phyloP scores from a whole-genome alignment of 1,284 basidiomycete species.

The Papiliotrema flavescens region DNA sequence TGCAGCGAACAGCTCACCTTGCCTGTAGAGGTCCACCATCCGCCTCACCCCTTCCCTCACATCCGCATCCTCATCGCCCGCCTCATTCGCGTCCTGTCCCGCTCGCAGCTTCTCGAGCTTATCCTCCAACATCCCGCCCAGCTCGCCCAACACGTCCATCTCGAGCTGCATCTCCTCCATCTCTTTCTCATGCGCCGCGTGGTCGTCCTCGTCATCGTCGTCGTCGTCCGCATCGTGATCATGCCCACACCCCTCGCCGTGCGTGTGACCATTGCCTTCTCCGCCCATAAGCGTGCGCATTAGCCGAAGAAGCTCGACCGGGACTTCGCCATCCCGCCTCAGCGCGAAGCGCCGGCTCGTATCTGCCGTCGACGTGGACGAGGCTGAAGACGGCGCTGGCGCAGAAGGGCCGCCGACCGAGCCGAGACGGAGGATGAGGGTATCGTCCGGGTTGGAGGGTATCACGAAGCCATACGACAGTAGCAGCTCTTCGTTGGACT shows the following conservation, averaged over 20 bases:
- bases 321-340: conserved; percentile 57
- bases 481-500: conserved; percentile 77
- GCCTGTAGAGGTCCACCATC: conserved; percentile 33
- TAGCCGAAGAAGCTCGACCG: conserved; percentile 61
- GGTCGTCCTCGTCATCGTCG: conserved; percentile 46
- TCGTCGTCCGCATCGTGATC: conserved; percentile 43
- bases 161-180: conserved; percentile 65
- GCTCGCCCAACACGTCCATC: conserved; percentile 51
- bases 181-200: conserved; percentile 44
- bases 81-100: conserved; percentile 13
- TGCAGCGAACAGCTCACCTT: conserved; percentile 26
- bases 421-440: conserved; percentile 71
- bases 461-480: conserved; percentile 84
- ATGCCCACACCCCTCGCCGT: conserved; percentile 16
- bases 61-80: too few species aligned
- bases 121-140: conserved; percentile 62
- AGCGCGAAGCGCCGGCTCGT: conserved; percentile 58
- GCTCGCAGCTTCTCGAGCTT: conserved; percentile 57
- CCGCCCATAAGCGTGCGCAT: conserved; percentile 38
- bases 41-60: conserved; percentile 26
- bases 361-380: conserved; percentile 24
- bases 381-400: conserved; percentile 40
- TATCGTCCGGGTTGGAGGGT: conserved; percentile 72
- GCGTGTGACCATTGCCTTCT: conserved; percentile 6
- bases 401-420: too few species aligned